A percentile compares a stretch with the other conserved stretches of the same genome.
phyloP scores from a whole-genome alignment of 495 filamentous ascomycete genomes.

The Penicillium samsonianum region DNA sequence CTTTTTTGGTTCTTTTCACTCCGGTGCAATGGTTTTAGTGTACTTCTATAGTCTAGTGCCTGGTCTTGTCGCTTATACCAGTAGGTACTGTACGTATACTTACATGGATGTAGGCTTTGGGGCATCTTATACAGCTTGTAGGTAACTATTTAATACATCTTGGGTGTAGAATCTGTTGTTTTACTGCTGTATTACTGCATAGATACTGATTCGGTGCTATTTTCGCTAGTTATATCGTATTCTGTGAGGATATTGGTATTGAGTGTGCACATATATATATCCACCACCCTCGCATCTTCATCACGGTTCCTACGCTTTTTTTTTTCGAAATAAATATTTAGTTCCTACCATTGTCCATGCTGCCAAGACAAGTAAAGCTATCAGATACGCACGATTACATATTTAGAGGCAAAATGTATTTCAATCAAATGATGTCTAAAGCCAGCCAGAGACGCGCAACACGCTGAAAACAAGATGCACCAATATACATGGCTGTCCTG shows the following conservation, averaged over 20 bases:
- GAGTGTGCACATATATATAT: neutral
- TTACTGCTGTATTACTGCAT: neutral
- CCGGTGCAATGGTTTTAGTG: neutral
- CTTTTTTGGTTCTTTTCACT: neutral
- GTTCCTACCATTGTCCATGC: neutral
- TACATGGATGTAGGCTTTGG: neutral
- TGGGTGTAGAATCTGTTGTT: neutral
- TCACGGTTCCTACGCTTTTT: neutral
- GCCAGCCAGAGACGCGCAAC: neutral
- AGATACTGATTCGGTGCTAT: neutral
- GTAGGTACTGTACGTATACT: neutral
- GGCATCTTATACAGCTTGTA: neutral
- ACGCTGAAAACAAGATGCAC: slow-evolving; percentile 21
- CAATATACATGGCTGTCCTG: slow-evolving; percentile 21
- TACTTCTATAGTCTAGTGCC: neutral
- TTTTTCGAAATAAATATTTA: neutral
- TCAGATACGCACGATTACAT: neutral
- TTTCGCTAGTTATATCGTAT: neutral
- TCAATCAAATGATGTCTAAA: neutral
- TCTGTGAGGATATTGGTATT: neutral
- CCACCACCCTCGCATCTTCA: neutral
- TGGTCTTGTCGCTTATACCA: neutral
- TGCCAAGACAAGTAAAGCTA: neutral
- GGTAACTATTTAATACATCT: neutral
- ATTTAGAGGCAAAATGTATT: neutral